phyloP scores from a whole-genome alignment of 495 filamentous ascomycete species.

The Penicillium diatomitis region DNA sequence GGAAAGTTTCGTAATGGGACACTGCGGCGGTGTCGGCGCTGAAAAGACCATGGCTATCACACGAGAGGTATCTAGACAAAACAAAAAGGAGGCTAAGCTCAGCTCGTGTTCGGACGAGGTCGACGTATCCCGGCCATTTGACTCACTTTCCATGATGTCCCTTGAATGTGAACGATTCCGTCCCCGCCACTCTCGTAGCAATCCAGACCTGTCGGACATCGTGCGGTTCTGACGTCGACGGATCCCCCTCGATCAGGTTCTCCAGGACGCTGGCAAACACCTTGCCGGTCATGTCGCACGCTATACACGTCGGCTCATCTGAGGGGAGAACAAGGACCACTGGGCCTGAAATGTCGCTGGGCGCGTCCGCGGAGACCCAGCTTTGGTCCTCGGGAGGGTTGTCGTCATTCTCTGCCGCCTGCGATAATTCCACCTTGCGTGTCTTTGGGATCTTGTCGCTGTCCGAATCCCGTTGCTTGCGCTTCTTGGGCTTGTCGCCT shows the following conservation, averaged over 20 bases:
- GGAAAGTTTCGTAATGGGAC: conserved; percentile 71
- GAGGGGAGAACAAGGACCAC: conserved; percentile 73
- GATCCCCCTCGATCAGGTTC: conserved; percentile 73
- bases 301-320: conserved; percentile 56
- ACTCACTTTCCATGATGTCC: conserved; percentile 74
- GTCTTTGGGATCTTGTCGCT: conserved; percentile 33
- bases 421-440: conserved; percentile 22
- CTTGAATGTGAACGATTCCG: conserved; percentile 74
- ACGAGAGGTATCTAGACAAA: conserved; percentile 54
- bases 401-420: conserved; percentile 25
- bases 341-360: conserved; percentile 72
- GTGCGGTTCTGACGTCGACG: conserved; percentile 77
- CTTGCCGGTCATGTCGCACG: conserved; percentile 74
- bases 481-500: conserved; percentile 91
- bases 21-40: conserved; percentile 72
- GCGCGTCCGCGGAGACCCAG: conserved; percentile 80
- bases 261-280: conserved; percentile 73
- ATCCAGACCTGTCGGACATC: conserved; percentile 95
- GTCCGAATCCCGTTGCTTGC: conserved; percentile 49
- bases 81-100: no score
- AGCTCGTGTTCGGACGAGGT: neutral
- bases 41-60: conserved; percentile 74
- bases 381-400: conserved; percentile 55
- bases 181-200: conserved; percentile 74
- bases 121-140: neutral